A percentile compares a stretch with the other conserved stretches of the same genome.
Evolutionary conservation across 1,284 basidiomycete species (phyloP).

Genomic region (Erythrobasidium hasegawianum): DNA sequence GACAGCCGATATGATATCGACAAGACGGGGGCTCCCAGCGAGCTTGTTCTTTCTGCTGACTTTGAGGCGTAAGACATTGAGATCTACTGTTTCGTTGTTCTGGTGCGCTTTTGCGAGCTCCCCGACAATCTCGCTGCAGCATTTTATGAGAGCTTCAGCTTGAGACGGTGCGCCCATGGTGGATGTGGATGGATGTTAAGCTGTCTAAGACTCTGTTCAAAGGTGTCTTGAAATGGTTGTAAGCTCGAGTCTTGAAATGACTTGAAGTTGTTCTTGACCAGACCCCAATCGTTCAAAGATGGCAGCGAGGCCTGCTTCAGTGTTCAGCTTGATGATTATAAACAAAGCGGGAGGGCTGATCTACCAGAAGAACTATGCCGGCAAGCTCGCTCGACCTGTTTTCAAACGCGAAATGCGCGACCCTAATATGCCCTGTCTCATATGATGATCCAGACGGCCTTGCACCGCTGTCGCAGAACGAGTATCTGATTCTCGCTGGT

Average conservation of each 20-base stretch:
- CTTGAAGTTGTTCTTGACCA: too few species aligned
- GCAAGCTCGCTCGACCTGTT: too few species aligned
- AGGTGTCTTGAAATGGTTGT: too few species aligned
- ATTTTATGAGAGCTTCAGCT: slow-evolving; percentile 34
- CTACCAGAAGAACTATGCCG: slow-evolving; percentile 85
- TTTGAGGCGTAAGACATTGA: slow-evolving; percentile 81
- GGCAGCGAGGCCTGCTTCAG: slow-evolving; percentile 57
- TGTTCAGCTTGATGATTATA: slow-evolving; percentile 87
- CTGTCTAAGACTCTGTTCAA: not conserved
- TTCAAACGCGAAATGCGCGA: too few species aligned
- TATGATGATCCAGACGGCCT: slow-evolving; percentile 85
- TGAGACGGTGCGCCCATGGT: slow-evolving; percentile 32
- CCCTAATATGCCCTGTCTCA: too few species aligned
- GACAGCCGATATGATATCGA: slow-evolving; percentile 97
- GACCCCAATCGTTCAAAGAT: not conserved
- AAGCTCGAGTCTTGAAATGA: too few species aligned
- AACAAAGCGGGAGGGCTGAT: slow-evolving; percentile 98
- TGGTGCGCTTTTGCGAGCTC: slow-evolving; percentile 89
- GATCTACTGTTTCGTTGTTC: slow-evolving; percentile 61
- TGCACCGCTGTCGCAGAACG: slow-evolving; percentile 84
- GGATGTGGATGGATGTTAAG: not conserved
- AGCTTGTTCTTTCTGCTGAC: slow-evolving; percentile 86
- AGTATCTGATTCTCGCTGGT: slow-evolving; percentile 92
- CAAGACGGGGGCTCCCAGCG: slow-evolving; percentile 82
- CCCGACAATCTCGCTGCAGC: slow-evolving; percentile 77